Conservation (phyloP, 345 rosid genomes). For the Camelina neglecta region DNA sequence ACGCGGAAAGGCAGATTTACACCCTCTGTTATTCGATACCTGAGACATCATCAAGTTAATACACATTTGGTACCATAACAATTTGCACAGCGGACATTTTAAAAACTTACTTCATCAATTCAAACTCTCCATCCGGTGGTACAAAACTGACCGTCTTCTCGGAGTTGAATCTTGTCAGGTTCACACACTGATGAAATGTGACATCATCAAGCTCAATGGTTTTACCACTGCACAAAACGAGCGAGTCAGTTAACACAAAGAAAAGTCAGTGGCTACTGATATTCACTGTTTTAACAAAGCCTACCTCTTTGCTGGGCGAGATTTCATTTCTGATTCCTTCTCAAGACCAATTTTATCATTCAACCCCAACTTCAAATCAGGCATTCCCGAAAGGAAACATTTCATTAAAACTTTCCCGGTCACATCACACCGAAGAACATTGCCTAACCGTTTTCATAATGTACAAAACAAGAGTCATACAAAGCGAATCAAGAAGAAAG, state of each 20-base stretch:
- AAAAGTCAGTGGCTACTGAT: slow-evolving; percentile 9
- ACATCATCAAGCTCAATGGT: slow-evolving; percentile 99
- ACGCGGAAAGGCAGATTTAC: slow-evolving; percentile 98
- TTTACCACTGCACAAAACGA: slow-evolving; percentile 73
- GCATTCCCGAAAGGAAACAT: slow-evolving; percentile 99
- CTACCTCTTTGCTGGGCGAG: slow-evolving; percentile 96
- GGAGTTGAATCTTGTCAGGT: slow-evolving; percentile 96
- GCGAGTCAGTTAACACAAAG: slow-evolving; percentile 3
- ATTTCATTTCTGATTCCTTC: slow-evolving; percentile 95
- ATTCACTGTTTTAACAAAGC: slow-evolving; percentile 14
- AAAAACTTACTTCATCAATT: slow-evolving; percentile 92
- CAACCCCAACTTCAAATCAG: slow-evolving; percentile 97
- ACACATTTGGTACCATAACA: background rate
- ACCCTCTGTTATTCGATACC: slow-evolving; percentile 98
- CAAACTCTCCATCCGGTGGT: slow-evolving; percentile 99
- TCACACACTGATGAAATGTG: slow-evolving; percentile 97
- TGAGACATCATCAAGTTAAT: slow-evolving; percentile 37
- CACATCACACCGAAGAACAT: slow-evolving; percentile 95
- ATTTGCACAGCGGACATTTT: background rate
- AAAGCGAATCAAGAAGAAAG: slow-evolving; percentile 8
- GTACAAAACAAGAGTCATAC: slow-evolving; percentile 25
- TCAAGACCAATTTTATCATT: slow-evolving; percentile 99
- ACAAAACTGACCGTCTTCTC: slow-evolving; percentile 99
- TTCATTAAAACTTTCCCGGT: slow-evolving; percentile 98
- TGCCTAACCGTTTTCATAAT: slow-evolving; percentile 59